Evolutionary conservation across 805 yeast species (phyloP).

Genomic region (Candida cerambycidarum): DNA sequence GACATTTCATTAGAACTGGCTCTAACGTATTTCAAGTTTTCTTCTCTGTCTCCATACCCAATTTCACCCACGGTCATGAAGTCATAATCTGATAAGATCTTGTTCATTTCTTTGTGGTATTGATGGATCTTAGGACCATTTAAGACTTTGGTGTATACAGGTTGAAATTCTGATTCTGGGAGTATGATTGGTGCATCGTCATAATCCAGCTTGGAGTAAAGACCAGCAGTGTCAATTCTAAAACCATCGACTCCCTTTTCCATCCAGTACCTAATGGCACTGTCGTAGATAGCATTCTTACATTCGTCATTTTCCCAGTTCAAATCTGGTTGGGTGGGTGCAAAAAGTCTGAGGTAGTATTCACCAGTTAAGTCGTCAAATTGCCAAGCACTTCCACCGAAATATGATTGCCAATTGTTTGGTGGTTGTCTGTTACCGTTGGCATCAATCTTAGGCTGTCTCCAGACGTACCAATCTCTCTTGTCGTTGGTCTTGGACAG

Average conservation of each 20-base stretch:
- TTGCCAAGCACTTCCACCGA: slow-evolving; percentile 57
- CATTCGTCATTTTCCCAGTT: slow-evolving; percentile 56
- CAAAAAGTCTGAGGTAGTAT: slow-evolving; percentile 55
- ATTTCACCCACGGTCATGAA: slow-evolving; percentile 61
- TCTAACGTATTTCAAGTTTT: slow-evolving; percentile 43
- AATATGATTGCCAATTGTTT: slow-evolving; percentile 55
- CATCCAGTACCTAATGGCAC: slow-evolving; percentile 54
- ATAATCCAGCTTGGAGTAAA: slow-evolving; percentile 49
- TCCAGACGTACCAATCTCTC: slow-evolving; percentile 65
- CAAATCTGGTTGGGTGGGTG: slow-evolving; percentile 56
- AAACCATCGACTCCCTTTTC: slow-evolving; percentile 59
- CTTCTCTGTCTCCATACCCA: slow-evolving; percentile 43
- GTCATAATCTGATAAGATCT: slow-evolving; percentile 46
- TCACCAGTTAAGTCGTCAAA: slow-evolving; percentile 56
- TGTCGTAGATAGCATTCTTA: slow-evolving; percentile 42
- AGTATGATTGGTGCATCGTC: slow-evolving; percentile 50
- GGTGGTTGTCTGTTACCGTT: slow-evolving; percentile 55
- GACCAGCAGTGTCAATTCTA: slow-evolving; percentile 56
- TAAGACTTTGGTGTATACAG: slow-evolving; percentile 29
- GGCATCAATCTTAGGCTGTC: slow-evolving; percentile 45
- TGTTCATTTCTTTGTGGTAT: slow-evolving; percentile 51
- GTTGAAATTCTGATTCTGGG: slow-evolving; percentile 43
- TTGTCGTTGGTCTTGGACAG: slow-evolving; percentile 51
- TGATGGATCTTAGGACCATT: slow-evolving; percentile 60
- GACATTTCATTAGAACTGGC: slow-evolving; percentile 37